Evolutionary conservation across 768 basidiomycete species (phyloP), one percentile per base, ranked within the genome.

Genomic region (Termitomyces eurrhizus): DNA sequence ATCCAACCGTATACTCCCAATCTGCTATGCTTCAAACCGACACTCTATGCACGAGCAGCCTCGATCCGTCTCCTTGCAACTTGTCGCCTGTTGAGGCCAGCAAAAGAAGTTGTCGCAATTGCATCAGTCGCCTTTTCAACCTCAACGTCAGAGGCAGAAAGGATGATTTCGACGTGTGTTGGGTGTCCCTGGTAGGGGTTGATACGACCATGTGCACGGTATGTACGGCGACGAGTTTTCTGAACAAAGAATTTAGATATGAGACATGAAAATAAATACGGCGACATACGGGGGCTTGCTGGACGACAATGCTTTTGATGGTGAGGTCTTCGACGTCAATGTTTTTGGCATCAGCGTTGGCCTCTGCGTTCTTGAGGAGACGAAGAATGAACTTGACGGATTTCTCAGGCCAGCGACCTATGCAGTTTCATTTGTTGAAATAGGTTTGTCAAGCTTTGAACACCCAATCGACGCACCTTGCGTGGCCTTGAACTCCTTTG

Each of bases 361-460:
- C 89, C 77, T 98, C 96, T 46, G 97, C 97, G 77, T 99, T 99
- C 86, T 98, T 98, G 73, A 99, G 77, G 57, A 99, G 86, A 67
- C 92, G 88, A 64, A 89, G 83, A 73, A 99, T 89, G 84, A 95
- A 96, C 76, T 90, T 90, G 77, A 97, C 87, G 54, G 94, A 98
- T 81, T 99, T 98, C 82, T 93, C 95, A 73, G 97, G 97, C 97
- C 97, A 98, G 73, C 97, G 96, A 88, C 97, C 96, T 98, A 67
- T 3, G 12, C 0, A 35, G 3, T 48, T 48, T 24, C 9, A 45
- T 13, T 35, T 26, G 56, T 59, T 62, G 41, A 56, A 29, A 60
- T 29, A 29, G 29, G 44, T 16, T 26, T n/a, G 48, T 36, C n/a
- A 49, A 24, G 14, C n/a, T 21, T 50, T 21, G 9, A 11, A 51